Base-by-base conservation (phyloP, 1,284 basidiomycete species). In the Ustilago cynodontis region DNA sequence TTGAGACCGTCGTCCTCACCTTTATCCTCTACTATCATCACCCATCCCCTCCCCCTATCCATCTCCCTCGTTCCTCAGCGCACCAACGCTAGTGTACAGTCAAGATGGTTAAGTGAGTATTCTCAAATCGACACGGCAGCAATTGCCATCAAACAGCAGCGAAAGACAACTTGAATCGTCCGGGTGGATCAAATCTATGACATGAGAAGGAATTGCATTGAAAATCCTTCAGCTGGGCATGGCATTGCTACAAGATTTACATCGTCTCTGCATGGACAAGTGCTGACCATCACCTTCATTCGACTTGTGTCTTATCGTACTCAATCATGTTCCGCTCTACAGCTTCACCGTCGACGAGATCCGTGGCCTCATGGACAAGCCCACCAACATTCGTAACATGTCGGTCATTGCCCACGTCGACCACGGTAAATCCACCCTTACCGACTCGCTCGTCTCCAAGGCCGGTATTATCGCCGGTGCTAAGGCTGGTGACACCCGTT, bases 401-500 rank as follows among this genome's bases (percentile, higher is more conserved):
- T 94, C 93, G 91, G 85, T 86, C 51, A 86, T 86, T 82, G 85
- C 85, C 65, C 86, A 87, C 86, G 87, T 99, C 91, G 97, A 99
- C 89, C 97, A 99, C 90, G 97, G 97, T 89, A 99, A 99, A 89
- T 99, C 97, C 69, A 99, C 97, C 83, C 92, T 99, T 83, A 98
- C 97, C 85, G 97, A 99, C 88, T 98, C 97, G 59, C 90, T 99
- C 65, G 95, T 99, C 85, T 96, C 96, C 82, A 99, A 99, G 90
- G 97, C 97, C 78, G 97, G 97, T 92, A 99, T 99, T 87, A 98
- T 99, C 86, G 96, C 97, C 82, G 89, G 90, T 65, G 89, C 94
- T 86, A 98, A 98, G 88, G 95, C 97, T 78, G 96, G 84, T 88
- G 95, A 98, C 80, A 91, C 93, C 91, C 94, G 97, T 83, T 98